Evolutionary conservation across 2,329 filamentous ascomycete genomes (phyloP).

Genomic region (Scopulariopsis brevicaulis): DNA sequence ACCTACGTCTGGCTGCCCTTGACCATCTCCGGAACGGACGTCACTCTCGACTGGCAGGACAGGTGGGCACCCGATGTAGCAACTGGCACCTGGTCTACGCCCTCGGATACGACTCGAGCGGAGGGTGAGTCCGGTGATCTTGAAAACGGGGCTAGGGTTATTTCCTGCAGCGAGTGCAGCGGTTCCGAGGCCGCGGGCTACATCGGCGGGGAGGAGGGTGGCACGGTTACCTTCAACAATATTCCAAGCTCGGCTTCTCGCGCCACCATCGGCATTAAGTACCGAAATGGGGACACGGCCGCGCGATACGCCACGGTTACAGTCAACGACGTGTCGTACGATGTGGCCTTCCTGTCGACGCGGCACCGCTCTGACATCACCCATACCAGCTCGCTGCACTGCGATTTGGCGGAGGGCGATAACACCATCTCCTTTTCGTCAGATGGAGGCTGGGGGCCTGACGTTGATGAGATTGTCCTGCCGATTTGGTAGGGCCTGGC

Average conservation of each 20-base stretch:
- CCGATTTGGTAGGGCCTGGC: slow-evolving; percentile 18
- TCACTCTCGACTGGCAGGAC: slow-evolving; percentile 37
- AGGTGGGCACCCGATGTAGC: slow-evolving; percentile 40
- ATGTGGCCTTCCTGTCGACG: slow-evolving; percentile 42
- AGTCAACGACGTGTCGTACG: slow-evolving; percentile 38
- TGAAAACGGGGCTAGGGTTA: slow-evolving; percentile 27
- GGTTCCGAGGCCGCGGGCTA: slow-evolving; percentile 38
- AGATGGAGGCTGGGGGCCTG: slow-evolving; percentile 31
- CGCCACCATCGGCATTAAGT: slow-evolving; percentile 42
- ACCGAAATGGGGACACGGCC: slow-evolving; percentile 40
- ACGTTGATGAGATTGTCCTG: slow-evolving; percentile 42
- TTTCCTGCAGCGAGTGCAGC: slow-evolving; percentile 41
- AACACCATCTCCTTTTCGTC: slow-evolving; percentile 37
- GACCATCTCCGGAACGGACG: slow-evolving; percentile 35
- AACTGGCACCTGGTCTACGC: slow-evolving; percentile 31
- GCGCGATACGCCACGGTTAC: slow-evolving; percentile 40
- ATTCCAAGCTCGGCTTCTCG: slow-evolving; percentile 30
- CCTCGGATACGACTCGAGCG: slow-evolving; percentile 30
- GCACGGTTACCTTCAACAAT: slow-evolving; percentile 32
- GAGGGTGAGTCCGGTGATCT: slow-evolving; percentile 39
- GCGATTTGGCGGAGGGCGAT: slow-evolving; percentile 30
- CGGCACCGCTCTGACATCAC: slow-evolving; percentile 19
- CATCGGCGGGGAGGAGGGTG: slow-evolving; percentile 34
- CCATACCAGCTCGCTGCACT: slow-evolving; percentile 33
- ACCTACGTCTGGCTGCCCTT: slow-evolving; percentile 58